These are phyloP conservation scores for Diaporthe aspalathi DNA, from an alignment of 2,329 filamentous ascomycete genomes.

Conservation along the genomic window DNA sequence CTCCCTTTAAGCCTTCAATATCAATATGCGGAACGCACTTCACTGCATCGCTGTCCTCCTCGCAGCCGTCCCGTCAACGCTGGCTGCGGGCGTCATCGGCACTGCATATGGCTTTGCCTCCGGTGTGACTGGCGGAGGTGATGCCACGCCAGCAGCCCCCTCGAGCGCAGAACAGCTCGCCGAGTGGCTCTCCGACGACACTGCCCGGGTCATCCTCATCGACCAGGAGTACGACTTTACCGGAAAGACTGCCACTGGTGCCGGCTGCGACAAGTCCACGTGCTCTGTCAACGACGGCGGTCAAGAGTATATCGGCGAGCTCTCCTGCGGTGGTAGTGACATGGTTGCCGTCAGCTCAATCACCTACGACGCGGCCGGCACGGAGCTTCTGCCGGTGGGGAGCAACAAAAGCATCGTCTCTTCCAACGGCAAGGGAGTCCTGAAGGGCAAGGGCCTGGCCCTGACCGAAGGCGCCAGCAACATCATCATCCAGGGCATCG, in stretches of 20 bases:
- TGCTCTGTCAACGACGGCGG: conserved; percentile 60
- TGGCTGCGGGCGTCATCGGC: conserved; percentile 47
- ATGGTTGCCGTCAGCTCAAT: conserved; percentile 38
- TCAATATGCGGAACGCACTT: conserved; percentile 6
- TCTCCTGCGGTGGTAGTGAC: conserved; percentile 55
- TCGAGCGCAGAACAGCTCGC: conserved; percentile 66
- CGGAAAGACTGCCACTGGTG: conserved; percentile 63
- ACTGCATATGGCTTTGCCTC: conserved; percentile 55
- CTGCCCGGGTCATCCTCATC: conserved; percentile 67
- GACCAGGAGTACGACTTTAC: conserved; percentile 67
- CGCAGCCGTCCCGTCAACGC: conserved; percentile 43
- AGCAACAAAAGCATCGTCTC: conserved; percentile 70
- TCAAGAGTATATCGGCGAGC: conserved; percentile 51
- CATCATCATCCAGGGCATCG: conserved; percentile 70
- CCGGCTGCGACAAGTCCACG: conserved; percentile 55
- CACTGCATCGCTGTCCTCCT: conserved; percentile 36
- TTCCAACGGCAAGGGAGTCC: conserved; percentile 62
- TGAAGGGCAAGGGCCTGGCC: conserved; percentile 67
- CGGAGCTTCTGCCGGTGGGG: conserved; percentile 60
- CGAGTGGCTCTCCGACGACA: conserved; percentile 65
- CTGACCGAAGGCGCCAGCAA: conserved; percentile 60
- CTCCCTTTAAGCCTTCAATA: too few species aligned
- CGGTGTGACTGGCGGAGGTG: conserved; percentile 71
- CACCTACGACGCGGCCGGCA: conserved; percentile 63
- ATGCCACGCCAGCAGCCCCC: conserved; percentile 63